Base-by-base conservation (phyloP, 768 basidiomycete species). In the Ephemerocybe angulata region DNA sequence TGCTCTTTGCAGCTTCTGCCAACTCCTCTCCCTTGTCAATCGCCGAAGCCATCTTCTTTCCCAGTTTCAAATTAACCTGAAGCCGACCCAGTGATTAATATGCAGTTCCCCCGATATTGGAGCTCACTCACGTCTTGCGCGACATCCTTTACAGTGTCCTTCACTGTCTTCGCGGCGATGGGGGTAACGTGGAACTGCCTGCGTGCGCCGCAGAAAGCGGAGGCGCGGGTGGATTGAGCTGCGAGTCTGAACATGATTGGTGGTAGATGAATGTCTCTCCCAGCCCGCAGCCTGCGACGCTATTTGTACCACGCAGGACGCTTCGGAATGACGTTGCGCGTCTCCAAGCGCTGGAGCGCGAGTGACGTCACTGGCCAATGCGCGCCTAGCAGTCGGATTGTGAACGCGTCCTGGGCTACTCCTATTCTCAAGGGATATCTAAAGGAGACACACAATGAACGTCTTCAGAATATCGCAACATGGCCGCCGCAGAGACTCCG, bases 11-110 rank as follows among this genome's bases (percentile, higher is more conserved):
- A 10, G 67, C 58, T 50, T 72, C 50, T 0, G 77, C 69, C 43
- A 70, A 72, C 51, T 76, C 62, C 60, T 81, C 75, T 0, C 79
- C 78, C 13, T 65, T 73, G 22, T 78, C 78, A 46, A 82, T 73
- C 1, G 77, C 78, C 27, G 70, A 72, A 12, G 78, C 79, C 13
- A 81, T 62, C 2, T 72, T 71, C 56, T 77, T 67, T 4, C 78
- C 77, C 10, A 79, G 63, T 17, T 71, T 74, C 59, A 72, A 73
- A 55, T 76, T 79, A 0, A 79, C 70, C 78, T 80, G 43, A n/a
- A 42, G 5, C 4, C 43, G n/a, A 33, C 12, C 31, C 15, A 57
- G n/a, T 22, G n/a, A 31, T 35, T 4, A 25, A 17, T 15, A n/a
- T n/a, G 12, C 27, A 19, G 19, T n/a, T 44, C 10, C 15, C 21